Conservation (phyloP, 1,284 basidiomycete species). For the Ganoderma sinense region DNA sequence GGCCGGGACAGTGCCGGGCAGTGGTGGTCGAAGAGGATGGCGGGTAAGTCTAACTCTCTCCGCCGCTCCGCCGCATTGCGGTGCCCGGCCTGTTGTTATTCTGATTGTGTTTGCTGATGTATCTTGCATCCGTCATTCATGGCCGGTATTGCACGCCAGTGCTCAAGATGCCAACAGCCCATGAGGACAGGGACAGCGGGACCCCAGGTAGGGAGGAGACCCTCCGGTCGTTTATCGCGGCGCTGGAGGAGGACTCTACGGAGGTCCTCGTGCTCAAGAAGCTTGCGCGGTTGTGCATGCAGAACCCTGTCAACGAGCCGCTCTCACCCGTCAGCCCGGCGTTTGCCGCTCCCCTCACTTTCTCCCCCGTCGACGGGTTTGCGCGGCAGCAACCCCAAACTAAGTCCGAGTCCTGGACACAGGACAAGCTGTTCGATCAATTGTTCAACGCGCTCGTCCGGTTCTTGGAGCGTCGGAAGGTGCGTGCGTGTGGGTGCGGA, state of each 20-base stretch:
- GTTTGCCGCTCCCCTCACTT: slow-evolving; percentile 53
- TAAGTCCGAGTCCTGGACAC: slow-evolving; percentile 68
- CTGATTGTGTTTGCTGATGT: slow-evolving; percentile 31
- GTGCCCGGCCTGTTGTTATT: slow-evolving; percentile 15
- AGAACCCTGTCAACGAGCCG: slow-evolving; percentile 59
- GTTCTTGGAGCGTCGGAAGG: slow-evolving; percentile 66
- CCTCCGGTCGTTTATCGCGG: slow-evolving; percentile 57
- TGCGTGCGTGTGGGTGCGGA: slow-evolving; percentile 41
- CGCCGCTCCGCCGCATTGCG: slow-evolving; percentile 11
- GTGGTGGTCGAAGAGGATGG: slow-evolving; percentile 81
- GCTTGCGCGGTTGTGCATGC: slow-evolving; percentile 65
- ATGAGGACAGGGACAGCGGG: slow-evolving; percentile 45
- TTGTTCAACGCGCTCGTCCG: slow-evolving; percentile 68
- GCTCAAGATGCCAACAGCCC: slow-evolving; percentile 53
- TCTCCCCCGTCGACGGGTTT: slow-evolving; percentile 35
- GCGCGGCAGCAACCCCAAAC: slow-evolving; percentile 51
- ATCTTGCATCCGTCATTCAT: slow-evolving; percentile 20
- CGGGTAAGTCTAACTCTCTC: slow-evolving; percentile 54
- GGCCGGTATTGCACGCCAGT: slow-evolving; percentile 45
- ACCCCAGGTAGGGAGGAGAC: slow-evolving; percentile 56
- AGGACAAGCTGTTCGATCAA: slow-evolving; percentile 68
- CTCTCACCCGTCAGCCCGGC: slow-evolving; percentile 50
- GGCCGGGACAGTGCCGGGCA: slow-evolving; percentile 68
- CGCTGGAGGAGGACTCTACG: slow-evolving; percentile 59
- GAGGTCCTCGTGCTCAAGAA: slow-evolving; percentile 63